Evolutionary conservation across 1,284 basidiomycete species (phyloP).

Genomic region (Ceratobasidium sp.): DNA sequence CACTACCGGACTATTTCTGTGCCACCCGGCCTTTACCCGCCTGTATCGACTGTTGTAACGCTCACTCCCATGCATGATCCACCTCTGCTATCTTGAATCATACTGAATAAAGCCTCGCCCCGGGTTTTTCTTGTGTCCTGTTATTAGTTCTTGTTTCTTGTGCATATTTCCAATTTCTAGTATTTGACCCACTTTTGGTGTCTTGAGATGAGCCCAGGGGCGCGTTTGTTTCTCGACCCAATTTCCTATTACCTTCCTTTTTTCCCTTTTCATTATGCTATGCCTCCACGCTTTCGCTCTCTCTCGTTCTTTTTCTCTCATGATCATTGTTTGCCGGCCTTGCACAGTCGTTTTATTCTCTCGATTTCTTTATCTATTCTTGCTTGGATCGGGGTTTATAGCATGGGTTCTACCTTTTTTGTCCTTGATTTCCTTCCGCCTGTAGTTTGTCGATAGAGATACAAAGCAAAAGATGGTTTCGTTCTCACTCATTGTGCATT

Average conservation of each 20-base stretch:
- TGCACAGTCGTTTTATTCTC: slow-evolving; percentile 7
- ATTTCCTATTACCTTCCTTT: neutral
- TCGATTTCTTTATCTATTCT: neutral
- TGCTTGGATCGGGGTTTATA: neutral
- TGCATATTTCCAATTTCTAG: neutral
- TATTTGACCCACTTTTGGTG: neutral
- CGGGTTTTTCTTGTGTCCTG: neutral
- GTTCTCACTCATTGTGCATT: too few species aligned
- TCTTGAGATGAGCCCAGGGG: neutral
- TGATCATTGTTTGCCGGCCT: neutral
- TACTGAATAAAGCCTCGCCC: neutral
- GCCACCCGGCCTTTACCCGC: neutral
- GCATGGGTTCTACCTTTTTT: slow-evolving; percentile 4
- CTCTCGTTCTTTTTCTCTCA: too few species aligned
- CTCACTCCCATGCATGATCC: slow-evolving; percentile 13
- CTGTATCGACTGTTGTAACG: slow-evolving; percentile 15
- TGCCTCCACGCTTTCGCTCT: slow-evolving; percentile 6
- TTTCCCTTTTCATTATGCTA: slow-evolving; percentile 6
- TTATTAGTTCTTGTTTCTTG: slow-evolving; percentile 3
- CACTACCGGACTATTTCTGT: neutral
- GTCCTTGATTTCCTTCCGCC: neutral
- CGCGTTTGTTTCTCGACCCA: neutral
- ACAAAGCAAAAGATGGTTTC: slow-evolving; percentile 1
- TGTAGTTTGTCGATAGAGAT: slow-evolving; percentile 3
- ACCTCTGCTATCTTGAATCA: slow-evolving; percentile 8